These are phyloP conservation scores for Crotalaria pallida DNA, from an alignment of 306 rosid genomes.

Conservation along the genomic window DNA sequence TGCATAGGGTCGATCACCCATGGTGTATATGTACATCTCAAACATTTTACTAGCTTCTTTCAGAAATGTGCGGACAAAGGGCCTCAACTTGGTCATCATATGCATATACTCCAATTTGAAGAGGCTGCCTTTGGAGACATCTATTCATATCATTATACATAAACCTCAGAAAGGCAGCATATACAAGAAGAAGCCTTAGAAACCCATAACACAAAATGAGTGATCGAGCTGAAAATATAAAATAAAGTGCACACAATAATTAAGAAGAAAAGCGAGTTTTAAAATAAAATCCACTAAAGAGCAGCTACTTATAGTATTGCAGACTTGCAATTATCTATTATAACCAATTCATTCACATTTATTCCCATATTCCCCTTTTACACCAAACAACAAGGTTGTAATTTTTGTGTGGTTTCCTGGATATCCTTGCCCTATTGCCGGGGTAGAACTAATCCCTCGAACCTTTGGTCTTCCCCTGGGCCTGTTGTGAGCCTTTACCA, in stretches of 20 bases:
- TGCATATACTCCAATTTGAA: conserved; percentile 54
- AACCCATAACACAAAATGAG: background rate
- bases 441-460: too few species aligned
- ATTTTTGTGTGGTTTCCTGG: too few species aligned
- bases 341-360: conserved; percentile 10
- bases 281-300: background rate
- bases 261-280: background rate
- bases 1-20: conserved; percentile 89
- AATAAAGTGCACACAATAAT: conserved; percentile 6
- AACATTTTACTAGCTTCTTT: conserved; percentile 72
- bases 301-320: background rate
- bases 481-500: too few species aligned
- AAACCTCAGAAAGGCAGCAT: background rate
- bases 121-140: conserved; percentile 68
- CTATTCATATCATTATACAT: conserved; percentile 28
- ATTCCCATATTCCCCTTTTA: too few species aligned
- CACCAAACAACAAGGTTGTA: too few species aligned
- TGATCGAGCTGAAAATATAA: background rate
- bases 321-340: too few species aligned
- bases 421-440: too few species aligned
- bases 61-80: conserved; percentile 65
- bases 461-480: too few species aligned
- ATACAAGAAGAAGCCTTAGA: background rate
- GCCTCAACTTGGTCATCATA: conserved; percentile 95
- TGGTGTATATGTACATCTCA: conserved; percentile 87